Evolutionary conservation across 2,329 filamentous ascomycete species (phyloP).

Genomic region (Nemania sp.): DNA sequence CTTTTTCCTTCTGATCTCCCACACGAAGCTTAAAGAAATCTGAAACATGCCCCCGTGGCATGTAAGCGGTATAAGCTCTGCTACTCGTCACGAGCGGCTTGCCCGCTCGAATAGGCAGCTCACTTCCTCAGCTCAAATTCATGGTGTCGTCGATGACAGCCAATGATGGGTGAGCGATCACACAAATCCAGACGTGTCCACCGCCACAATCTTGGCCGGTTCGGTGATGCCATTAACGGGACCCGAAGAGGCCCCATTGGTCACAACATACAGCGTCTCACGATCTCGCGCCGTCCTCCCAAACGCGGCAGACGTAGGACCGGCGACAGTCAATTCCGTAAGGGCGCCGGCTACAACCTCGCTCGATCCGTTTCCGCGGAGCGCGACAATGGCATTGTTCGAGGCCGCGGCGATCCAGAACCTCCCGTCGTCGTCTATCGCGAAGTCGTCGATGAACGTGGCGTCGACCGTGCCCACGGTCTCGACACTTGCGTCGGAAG

Average conservation of each 20-base stretch:
- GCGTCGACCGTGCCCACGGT: constrained; percentile 26
- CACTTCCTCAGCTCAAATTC: background rate
- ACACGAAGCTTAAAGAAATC: too few relatives aligned
- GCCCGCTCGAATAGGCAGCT: too few relatives aligned
- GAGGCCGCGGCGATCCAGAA: constrained; percentile 31
- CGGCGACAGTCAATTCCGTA: constrained; percentile 27
- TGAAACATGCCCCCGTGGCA: too few relatives aligned
- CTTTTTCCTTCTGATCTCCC: too few relatives aligned
- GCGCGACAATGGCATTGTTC: constrained; percentile 29
- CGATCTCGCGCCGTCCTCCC: constrained; percentile 28
- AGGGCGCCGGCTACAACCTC: constrained; percentile 27
- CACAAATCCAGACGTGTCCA: constrained; percentile 27
- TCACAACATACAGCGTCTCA: constrained; percentile 34
- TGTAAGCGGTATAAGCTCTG: too few relatives aligned
- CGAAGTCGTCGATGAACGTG: constrained; percentile 36
- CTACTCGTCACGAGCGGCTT: too few relatives aligned
- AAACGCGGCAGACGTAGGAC: constrained; percentile 31
- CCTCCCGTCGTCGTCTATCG: constrained; percentile 25
- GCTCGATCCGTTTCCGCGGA: constrained; percentile 18
- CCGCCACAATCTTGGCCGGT: constrained; percentile 37
- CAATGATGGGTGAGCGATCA: background rate
- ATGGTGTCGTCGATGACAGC: too few relatives aligned
- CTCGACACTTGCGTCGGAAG: constrained; percentile 23
- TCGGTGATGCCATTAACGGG: constrained; percentile 34
- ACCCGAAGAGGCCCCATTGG: constrained; percentile 27